Base-by-base conservation (phyloP, 139 green algal species). In the Chlamydomonas sp. region DNA sequence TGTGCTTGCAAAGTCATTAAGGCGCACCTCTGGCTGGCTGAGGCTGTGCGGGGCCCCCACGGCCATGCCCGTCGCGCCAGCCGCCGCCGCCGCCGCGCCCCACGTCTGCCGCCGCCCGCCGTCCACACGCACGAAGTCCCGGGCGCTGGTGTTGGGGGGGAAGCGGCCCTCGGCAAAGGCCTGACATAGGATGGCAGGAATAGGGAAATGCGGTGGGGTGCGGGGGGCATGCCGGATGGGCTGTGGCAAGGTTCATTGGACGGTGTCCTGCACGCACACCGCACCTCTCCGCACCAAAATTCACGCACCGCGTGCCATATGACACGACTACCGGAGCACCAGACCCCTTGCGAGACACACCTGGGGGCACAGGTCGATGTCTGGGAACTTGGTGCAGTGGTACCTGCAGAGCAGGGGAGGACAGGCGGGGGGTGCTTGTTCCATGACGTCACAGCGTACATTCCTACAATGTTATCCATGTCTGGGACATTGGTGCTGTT, bases 111-210 rank as follows among this genome's bases (percentile, higher is more conserved):
- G 15, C 6, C 17, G 18, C 49, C 31, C 67, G 31, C 63, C 87
- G 73, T 95, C 94, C 8, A 99, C 85, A 1, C 92, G 89, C n/a
- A 98, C 91, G 89, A 99, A 99, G 92, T 99, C 97, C 8, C 90
- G 90, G 58, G 91, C 89, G n/a, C 84, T 91, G 77, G 90, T 94
- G 58, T 94, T 95, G 8, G 95, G 80, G 0, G 96, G 96, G 75
- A 99, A 98, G 58, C 89, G 87, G 20, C 97, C 97, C 89, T 98
- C 90, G n/a, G 87, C 89, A 79, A 91, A 96, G n/a, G 94, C 95
- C 14, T 49, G 31, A 49, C 31, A 49, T 49, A 63, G 76, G 12
- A 80, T 88, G 60, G 16, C 68, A 74, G 68, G 15, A 15, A 15
- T 1, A n/a, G 68, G 68, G 15, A 74, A n/a, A 92, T 77, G 68